Percentiles rank a stretch among this genome's conserved stretches.
These are phyloP conservation scores for Anisodus tanguticus DNA, from an alignment of 257 asterid species.

Conservation along the genomic window DNA sequence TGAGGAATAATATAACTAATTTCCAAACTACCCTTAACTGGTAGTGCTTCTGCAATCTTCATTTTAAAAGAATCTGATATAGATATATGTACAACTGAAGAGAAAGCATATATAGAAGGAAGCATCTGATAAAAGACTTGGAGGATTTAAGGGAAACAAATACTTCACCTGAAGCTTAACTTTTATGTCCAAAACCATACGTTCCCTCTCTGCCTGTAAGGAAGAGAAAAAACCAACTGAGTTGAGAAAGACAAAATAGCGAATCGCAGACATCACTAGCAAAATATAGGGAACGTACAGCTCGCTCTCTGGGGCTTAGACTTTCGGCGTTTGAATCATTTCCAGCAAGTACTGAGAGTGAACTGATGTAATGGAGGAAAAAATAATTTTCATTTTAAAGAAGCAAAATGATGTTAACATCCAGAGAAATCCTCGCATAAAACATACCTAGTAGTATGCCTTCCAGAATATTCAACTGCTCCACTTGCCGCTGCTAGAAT, in stretches of 20 bases:
- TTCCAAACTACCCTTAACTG: conserved; percentile 17
- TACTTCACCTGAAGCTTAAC: conserved; percentile 87
- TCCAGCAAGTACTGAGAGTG: conserved; percentile 65
- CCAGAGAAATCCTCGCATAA: background rate
- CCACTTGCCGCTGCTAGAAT: conserved; percentile 84
- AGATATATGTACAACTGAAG: conserved; percentile 26
- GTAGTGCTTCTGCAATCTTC: conserved; percentile 11
- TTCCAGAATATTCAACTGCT: conserved; percentile 81
- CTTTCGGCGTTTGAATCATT: conserved; percentile 75
- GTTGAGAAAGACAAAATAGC: conserved; percentile 25
- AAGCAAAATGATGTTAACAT: conserved; percentile 18
- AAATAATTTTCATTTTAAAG: conserved; percentile 1
- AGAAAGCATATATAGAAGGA: conserved; percentile 28
- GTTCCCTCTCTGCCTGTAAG: conserved; percentile 91
- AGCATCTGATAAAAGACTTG: background rate
- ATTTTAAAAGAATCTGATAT: conserved; percentile 21
- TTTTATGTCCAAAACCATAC: conserved; percentile 96
- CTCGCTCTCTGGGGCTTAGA: conserved; percentile 91
- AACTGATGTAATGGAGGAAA: conserved; percentile 47
- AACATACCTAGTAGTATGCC: conserved; percentile 62
- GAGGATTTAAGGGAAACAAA: conserved; percentile 24
- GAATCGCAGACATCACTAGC: conserved; percentile 33
- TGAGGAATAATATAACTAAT: background rate
- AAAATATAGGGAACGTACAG: conserved; percentile 60
- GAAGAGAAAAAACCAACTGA: conserved; percentile 28